A percentile compares a stretch with the other conserved stretches of the same genome.
Conservation (phyloP, 345 rosid genomes). For the Gossypium thurberi region DNA sequence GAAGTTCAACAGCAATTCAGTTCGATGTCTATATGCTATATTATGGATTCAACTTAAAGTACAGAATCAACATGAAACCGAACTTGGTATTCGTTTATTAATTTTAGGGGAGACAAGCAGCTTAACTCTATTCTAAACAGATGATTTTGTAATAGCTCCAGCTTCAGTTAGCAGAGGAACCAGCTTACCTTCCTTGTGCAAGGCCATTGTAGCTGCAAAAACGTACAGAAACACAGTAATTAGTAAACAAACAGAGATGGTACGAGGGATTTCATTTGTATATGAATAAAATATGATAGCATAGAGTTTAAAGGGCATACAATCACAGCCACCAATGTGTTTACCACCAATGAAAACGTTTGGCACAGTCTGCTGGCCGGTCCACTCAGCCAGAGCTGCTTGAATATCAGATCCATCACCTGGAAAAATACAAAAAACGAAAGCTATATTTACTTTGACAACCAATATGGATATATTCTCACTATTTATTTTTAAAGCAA, state of each 20-base stretch:
- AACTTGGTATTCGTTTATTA: neutral
- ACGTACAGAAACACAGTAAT: neutral
- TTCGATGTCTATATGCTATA: neutral
- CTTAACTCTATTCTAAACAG: neutral
- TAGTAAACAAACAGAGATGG: neutral
- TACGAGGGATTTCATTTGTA: neutral
- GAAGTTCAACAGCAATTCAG: neutral
- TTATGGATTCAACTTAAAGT: neutral
- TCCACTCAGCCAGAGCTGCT: constrained; percentile 59
- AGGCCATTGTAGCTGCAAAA: constrained; percentile 44
- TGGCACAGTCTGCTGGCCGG: constrained; percentile 34
- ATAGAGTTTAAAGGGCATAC: constrained; percentile 26
- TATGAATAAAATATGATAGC: neutral
- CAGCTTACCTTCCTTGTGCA: constrained; percentile 56
- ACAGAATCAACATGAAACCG: neutral
- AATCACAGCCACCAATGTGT: constrained; percentile 80
- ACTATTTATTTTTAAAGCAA: neutral
- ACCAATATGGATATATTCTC: neutral
- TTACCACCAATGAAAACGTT: constrained; percentile 52
- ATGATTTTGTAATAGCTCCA: constrained; percentile 46
- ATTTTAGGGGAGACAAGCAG: neutral
- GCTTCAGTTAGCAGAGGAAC: constrained; percentile 70
- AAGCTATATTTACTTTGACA: neutral
- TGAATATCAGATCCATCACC: constrained; percentile 66
- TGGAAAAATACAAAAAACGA: constrained; percentile 17